Percentiles rank a stretch among this genome's conserved stretches.
These are phyloP conservation scores for Malus sylvestris DNA, from an alignment of 306 rosid genomes.

Conservation along the genomic window DNA sequence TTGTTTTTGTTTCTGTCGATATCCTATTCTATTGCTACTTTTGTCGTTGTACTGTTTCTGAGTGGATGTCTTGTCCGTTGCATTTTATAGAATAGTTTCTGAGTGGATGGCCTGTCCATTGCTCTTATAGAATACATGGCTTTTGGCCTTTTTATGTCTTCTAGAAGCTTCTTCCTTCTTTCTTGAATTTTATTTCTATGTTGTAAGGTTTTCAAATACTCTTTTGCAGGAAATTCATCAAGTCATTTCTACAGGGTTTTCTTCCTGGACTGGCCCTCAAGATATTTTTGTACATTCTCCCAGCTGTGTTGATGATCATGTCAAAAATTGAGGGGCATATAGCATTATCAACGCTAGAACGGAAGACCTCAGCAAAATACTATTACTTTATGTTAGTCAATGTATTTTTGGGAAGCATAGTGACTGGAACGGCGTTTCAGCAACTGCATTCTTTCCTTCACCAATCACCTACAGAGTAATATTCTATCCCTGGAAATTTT, in stretches of 20 bases:
- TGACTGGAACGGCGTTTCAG: constrained; percentile 91
- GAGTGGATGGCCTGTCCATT: too few species aligned
- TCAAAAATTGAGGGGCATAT: constrained; percentile 90
- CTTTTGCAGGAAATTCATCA: constrained; percentile 69
- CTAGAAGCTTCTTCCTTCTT: neutral
- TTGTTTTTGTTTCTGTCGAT: neutral
- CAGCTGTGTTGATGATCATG: constrained; percentile 88
- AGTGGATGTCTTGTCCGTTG: neutral
- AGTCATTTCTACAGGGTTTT: constrained; percentile 97
- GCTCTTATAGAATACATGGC: neutral
- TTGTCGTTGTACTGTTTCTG: neutral
- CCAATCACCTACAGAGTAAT: constrained; percentile 85
- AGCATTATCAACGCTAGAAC: constrained; percentile 68
- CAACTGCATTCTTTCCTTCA: constrained; percentile 90
- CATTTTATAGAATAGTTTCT: neutral
- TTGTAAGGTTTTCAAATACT: neutral
- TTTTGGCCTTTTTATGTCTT: neutral
- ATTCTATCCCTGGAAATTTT: constrained; percentile 12
- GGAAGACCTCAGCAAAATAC: constrained; percentile 78
- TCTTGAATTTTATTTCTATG: neutral
- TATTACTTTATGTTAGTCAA: constrained; percentile 91
- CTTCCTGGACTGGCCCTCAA: constrained; percentile 99
- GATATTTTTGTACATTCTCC: constrained; percentile 78
- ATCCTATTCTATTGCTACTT: neutral
- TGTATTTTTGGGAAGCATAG: constrained; percentile 95